Evolutionary conservation across 169 alveolate species (phyloP).

Genomic region (Plasmodium cynomolgi): DNA sequence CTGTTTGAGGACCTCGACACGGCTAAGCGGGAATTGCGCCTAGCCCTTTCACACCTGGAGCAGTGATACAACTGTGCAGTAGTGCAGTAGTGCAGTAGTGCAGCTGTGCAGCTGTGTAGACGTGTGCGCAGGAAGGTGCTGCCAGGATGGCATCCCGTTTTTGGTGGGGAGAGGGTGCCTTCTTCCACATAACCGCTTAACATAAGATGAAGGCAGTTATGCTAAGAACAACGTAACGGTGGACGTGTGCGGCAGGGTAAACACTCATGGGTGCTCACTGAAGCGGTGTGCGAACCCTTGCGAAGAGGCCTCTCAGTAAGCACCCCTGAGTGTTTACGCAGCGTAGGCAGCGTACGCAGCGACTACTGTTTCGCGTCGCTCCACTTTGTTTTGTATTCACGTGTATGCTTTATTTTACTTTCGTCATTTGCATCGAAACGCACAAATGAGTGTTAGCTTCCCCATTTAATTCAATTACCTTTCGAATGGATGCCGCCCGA

Average conservation of each 20-base stretch:
- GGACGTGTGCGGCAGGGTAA: not conserved
- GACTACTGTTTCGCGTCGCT: not conserved
- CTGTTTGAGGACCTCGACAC: constrained; percentile 66
- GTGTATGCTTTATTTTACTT: not conserved
- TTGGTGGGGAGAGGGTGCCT: not conserved
- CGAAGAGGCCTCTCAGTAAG: not conserved
- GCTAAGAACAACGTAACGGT: not conserved
- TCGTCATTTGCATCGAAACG: not conserved
- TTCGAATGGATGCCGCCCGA: not conserved
- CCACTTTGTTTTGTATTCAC: not conserved
- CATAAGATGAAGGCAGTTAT: not conserved
- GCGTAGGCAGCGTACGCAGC: too few relatives aligned
- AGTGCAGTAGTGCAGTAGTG: not conserved
- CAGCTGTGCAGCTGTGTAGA: not conserved
- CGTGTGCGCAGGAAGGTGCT: not conserved
- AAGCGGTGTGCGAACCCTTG: not conserved
- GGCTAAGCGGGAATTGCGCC: constrained; percentile 33
- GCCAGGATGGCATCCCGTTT: not conserved
- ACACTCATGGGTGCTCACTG: not conserved
- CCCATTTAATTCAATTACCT: not conserved
- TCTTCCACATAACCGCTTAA: not conserved
- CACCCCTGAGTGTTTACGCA: not conserved
- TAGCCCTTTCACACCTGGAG: constrained; percentile 49
- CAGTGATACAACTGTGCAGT: not conserved
- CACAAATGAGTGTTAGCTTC: not conserved